Conservation (phyloP, 208 protist genomes). For the Leishmania martiniquensis region DNA sequence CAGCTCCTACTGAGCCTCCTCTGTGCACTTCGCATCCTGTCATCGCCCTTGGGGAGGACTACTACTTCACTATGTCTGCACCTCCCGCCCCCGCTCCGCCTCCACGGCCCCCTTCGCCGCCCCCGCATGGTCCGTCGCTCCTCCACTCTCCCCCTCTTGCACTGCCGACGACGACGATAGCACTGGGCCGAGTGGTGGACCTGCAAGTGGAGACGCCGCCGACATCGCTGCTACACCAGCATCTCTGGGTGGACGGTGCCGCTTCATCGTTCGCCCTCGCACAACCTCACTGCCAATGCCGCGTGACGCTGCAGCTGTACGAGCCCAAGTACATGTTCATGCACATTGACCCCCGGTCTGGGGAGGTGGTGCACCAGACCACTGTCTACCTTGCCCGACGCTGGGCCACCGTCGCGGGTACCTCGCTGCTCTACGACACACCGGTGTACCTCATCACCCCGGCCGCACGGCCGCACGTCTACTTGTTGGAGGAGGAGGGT, state of each 20-base stretch:
- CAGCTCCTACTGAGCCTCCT: not conserved
- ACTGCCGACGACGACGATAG: slow-evolving; percentile 21
- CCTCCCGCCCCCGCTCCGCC: too few relatives aligned
- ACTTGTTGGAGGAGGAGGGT: slow-evolving; percentile 54
- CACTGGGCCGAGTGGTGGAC: slow-evolving; percentile 54
- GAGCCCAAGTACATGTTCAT: slow-evolving; percentile 38
- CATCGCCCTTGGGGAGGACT: slow-evolving; percentile 61
- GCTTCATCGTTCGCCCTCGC: slow-evolving; percentile 4
- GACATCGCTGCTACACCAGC: not conserved
- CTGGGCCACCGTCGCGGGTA: slow-evolving; percentile 24
- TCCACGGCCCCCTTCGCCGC: not conserved
- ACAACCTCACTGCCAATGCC: slow-evolving; percentile 8
- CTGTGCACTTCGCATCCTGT: slow-evolving; percentile 20
- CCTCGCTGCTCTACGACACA: slow-evolving; percentile 58
- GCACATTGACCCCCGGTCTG: slow-evolving; percentile 46
- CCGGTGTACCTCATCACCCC: slow-evolving; percentile 69
- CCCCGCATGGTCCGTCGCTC: not conserved
- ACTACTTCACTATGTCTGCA: slow-evolving; percentile 50
- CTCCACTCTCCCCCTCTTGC: not conserved
- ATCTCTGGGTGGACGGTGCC: not conserved
- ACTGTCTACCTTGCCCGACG: slow-evolving; percentile 40
- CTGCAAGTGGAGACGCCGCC: slow-evolving; percentile 16
- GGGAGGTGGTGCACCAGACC: slow-evolving; percentile 51
- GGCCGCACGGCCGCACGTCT: slow-evolving; percentile 56
- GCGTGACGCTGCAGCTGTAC: slow-evolving; percentile 59